phyloP scores from a whole-genome alignment of 495 filamentous ascomycete species.

The Geopyxis carbonaria region DNA sequence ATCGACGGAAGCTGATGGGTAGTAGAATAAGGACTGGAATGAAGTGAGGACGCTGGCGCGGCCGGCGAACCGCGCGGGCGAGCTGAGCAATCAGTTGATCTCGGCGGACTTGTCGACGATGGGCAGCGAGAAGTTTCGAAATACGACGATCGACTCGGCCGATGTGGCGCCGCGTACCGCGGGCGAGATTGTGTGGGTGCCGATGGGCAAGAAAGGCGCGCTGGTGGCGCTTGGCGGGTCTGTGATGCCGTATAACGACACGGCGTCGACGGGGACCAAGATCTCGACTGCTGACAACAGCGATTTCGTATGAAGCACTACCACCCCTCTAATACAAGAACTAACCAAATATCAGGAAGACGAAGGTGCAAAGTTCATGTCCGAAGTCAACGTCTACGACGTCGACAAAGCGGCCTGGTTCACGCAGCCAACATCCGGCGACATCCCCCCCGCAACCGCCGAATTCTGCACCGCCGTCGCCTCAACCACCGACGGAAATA shows the following conservation, averaged over 20 bases:
- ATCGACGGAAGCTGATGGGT: no score
- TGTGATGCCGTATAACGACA: constrained; percentile 35
- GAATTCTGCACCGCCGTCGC: constrained; percentile 52
- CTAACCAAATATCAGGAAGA: no score
- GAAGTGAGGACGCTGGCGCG: constrained; percentile 2
- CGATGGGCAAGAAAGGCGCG: constrained; percentile 43
- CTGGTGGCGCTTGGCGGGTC: constrained; percentile 48
- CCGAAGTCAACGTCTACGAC: constrained; percentile 52
- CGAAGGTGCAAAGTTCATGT: constrained; percentile 43
- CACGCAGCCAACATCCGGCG: constrained; percentile 40
- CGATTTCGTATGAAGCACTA: no score
- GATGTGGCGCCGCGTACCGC: constrained; percentile 35
- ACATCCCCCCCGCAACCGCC: constrained; percentile 36
- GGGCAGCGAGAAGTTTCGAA: constrained; percentile 35
- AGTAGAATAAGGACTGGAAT: constrained; percentile 18
- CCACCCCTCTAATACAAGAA: no score
- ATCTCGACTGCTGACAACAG: no score
- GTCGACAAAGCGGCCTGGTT: constrained; percentile 37
- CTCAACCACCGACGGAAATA: constrained; percentile 35
- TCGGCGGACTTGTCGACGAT: constrained; percentile 41
- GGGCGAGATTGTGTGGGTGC: constrained; percentile 54
- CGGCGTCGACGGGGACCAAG: no score
- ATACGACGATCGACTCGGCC: constrained; percentile 34
- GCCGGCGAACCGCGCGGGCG: neutral
- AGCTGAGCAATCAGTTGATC: constrained; percentile 30